Percentiles rank a stretch among this genome's conserved stretches.
phyloP scores from a whole-genome alignment of 2,329 filamentous ascomycete genomes.

The Albifimbria verrucaria region DNA sequence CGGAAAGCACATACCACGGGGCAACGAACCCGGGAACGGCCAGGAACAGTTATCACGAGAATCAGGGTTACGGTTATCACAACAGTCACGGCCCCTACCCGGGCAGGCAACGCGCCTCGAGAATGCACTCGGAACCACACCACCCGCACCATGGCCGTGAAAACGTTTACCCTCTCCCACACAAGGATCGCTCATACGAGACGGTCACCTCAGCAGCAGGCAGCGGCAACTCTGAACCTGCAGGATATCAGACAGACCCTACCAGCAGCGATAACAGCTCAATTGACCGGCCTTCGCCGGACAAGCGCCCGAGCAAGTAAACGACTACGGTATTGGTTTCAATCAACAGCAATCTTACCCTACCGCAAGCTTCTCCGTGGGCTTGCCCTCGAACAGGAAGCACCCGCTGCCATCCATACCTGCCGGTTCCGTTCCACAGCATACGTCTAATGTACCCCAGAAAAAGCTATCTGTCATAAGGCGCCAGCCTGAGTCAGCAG shows the following conservation, averaged over 20 bases:
- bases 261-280: conserved; percentile 89
- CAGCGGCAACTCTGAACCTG: conserved; percentile 71
- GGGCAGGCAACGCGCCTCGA: conserved; percentile 28
- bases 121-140: conserved; percentile 47
- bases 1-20: conserved; percentile 39
- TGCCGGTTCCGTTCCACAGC: conserved; percentile 12
- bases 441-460: conserved; percentile 17
- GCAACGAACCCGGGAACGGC: conserved; percentile 29
- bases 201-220: conserved; percentile 77
- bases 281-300: conserved; percentile 67
- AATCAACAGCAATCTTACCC: conserved; percentile 40
- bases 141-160: conserved; percentile 33
- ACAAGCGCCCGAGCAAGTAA: conserved; percentile 52
- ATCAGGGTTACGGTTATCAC: conserved; percentile 33
- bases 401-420: conserved; percentile 22
- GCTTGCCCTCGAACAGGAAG: conserved; percentile 19
- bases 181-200: conserved; percentile 79
- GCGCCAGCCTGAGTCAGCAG: conserved; percentile 22
- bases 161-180: conserved; percentile 50
- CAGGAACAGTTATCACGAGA: conserved; percentile 41
- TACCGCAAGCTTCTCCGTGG: conserved; percentile 34
- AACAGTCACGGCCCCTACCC: conserved; percentile 25
- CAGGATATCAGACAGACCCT: conserved; percentile 80
- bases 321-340: conserved; percentile 64
- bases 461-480: conserved; percentile 26